A percentile compares a stretch with the other conserved stretches of the same genome.
These are phyloP conservation scores for Aspergillus sp. DNA, from an alignment of 2,329 filamentous ascomycete species.

Conservation along the genomic window DNA sequence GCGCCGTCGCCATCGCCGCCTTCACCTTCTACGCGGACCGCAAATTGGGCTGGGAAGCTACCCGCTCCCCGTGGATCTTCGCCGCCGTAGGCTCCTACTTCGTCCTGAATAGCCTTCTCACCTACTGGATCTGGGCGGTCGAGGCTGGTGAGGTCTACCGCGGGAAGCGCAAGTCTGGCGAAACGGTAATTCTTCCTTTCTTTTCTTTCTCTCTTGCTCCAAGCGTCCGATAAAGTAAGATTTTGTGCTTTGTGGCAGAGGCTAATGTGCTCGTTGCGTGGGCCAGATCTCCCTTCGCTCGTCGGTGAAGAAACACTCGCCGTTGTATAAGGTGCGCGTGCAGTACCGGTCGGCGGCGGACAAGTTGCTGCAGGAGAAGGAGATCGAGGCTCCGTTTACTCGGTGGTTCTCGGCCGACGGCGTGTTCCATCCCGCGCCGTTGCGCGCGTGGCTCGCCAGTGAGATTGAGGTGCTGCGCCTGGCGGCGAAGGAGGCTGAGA, in stretches of 20 bases:
- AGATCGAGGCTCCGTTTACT: conserved; percentile 57
- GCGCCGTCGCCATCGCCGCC: conserved; percentile 73
- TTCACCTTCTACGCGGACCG: conserved; percentile 90
- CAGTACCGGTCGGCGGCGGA: conserved; percentile 38
- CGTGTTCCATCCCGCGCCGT: conserved; percentile 58
- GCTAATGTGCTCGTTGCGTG: conserved; percentile 5
- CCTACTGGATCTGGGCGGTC: conserved; percentile 78
- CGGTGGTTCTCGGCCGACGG: conserved; percentile 59
- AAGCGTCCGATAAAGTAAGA: background rate
- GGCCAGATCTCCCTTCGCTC: conserved; percentile 69
- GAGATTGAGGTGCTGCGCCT: conserved; percentile 55
- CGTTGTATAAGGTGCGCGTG: conserved; percentile 74
- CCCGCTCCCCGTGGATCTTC: conserved; percentile 72
- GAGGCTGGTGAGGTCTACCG: conserved; percentile 82
- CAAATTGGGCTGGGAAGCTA: conserved; percentile 82
- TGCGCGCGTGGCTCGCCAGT: conserved; percentile 60
- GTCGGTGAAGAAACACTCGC: conserved; percentile 72
- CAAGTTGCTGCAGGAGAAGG: conserved; percentile 43
- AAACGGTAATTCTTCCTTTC: conserved; percentile 48
- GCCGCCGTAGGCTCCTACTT: conserved; percentile 78
- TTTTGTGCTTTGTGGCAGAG: background rate
- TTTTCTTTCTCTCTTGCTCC: background rate
- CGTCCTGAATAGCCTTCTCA: conserved; percentile 71
- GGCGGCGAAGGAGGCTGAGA: conserved; percentile 41
- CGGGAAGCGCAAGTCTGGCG: conserved; percentile 66